A percentile compares a stretch with the other conserved stretches of the same genome.
These are phyloP conservation scores for Penicillium angulare DNA, from an alignment of 495 filamentous ascomycete species.

Conservation along the genomic window DNA sequence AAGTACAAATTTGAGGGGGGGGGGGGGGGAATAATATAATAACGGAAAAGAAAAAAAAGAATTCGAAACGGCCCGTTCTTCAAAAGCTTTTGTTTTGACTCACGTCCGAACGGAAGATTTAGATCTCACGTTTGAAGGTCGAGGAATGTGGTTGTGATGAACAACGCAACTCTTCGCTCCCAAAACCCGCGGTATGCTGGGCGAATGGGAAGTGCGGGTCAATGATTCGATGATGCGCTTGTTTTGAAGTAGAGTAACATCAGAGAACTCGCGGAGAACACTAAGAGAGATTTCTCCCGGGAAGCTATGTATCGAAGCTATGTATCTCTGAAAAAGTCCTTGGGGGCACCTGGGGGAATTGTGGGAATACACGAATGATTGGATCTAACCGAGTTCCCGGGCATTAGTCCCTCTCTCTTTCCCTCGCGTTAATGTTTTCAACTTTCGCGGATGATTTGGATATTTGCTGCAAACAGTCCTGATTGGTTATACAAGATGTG, in stretches of 20 bases:
- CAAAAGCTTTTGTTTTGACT: constrained; percentile 38
- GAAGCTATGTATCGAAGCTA: too few relatives aligned
- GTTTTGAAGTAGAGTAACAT: constrained; percentile 15
- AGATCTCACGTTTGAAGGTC: not conserved
- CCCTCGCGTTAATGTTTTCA: not conserved
- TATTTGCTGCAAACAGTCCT: constrained; percentile 4
- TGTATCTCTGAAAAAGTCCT: too few relatives aligned
- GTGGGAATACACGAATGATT: too few relatives aligned
- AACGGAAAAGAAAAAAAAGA: constrained; percentile 5
- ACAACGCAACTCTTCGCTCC: constrained; percentile 4
- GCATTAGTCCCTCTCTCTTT: not conserved
- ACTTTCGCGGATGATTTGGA: constrained; percentile 7
- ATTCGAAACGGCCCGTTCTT: constrained; percentile 10
- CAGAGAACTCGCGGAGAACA: not conserved
- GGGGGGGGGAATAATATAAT: constrained; percentile 14
- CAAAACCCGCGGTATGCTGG: constrained; percentile 13
- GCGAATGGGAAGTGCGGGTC: constrained; percentile 9
- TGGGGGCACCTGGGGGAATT: too few relatives aligned
- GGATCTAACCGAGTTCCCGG: not conserved
- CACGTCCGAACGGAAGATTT: constrained; percentile 20
- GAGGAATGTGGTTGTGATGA: constrained; percentile 29
- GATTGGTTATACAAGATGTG: constrained; percentile 18
- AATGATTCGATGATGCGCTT: constrained; percentile 18
- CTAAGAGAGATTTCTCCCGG: too few relatives aligned
- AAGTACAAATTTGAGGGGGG: constrained; percentile 16